These are phyloP conservation scores for Trichoderma endophyticum DNA, from an alignment of 2,329 filamentous ascomycete genomes.

Conservation along the genomic window DNA sequence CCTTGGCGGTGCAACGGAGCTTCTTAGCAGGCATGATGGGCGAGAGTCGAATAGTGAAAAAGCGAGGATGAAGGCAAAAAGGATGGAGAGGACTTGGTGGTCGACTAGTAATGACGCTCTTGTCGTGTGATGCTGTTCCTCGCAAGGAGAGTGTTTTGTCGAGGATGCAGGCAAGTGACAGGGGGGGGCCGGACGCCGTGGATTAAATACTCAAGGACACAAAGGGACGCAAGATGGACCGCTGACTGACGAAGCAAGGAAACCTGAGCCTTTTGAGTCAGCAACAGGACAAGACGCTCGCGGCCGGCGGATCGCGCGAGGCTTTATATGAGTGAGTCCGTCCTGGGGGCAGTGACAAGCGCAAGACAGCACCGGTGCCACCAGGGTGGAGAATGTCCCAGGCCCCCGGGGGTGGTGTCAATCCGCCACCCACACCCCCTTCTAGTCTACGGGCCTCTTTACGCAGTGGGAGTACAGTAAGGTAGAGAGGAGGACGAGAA, in stretches of 20 bases:
- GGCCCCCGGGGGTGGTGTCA: not conserved
- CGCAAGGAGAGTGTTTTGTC: slow-evolving; percentile 2
- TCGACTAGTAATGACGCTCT: not conserved
- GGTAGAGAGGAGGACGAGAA: not conserved
- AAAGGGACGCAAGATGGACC: not conserved
- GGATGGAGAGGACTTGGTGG: not conserved
- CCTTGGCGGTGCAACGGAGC: slow-evolving; percentile 82
- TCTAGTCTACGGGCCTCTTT: not conserved
- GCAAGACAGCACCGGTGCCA: not conserved
- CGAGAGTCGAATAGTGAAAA: not conserved
- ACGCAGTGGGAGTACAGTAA: not conserved
- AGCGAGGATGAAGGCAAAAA: not conserved
- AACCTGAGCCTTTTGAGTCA: slow-evolving; percentile 7
- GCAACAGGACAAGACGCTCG: not conserved
- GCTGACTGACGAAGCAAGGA: not conserved
- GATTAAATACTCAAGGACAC: slow-evolving; percentile 2
- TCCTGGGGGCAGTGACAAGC: not conserved
- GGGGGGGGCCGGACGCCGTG: not conserved
- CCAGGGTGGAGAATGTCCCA: not conserved
- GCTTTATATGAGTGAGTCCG: slow-evolving; percentile 6
- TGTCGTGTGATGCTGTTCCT: slow-evolving; percentile 8
- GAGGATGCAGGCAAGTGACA: not conserved
- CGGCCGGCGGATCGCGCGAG: slow-evolving; percentile 10
- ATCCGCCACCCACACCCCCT: not conserved
- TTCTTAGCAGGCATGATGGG: slow-evolving; percentile 62